phyloP scores from a whole-genome alignment of 139 green algal species.

The Chlorella sp. region DNA sequence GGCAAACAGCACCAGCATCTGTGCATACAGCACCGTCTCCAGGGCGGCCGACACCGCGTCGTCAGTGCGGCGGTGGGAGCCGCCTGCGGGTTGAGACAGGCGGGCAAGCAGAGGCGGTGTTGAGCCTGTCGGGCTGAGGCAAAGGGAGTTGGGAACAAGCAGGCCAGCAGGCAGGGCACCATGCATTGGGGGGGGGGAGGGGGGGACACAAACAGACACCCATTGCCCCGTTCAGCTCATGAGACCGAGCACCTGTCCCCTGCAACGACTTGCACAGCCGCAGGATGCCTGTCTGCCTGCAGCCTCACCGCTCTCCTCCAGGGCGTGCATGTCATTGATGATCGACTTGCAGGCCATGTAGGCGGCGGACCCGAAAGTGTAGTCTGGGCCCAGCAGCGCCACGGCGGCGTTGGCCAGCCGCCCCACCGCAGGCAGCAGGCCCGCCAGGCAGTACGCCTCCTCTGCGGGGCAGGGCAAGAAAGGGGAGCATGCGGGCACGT shows the following conservation, averaged over 20 bases:
- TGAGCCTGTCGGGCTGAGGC: background rate
- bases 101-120: background rate
- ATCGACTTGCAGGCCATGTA: constrained; percentile 76
- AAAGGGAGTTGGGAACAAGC: background rate
- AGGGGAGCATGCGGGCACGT: background rate
- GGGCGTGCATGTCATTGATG: constrained; percentile 53
- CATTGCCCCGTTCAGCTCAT: background rate
- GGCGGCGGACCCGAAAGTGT: constrained; percentile 66
- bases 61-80: constrained; percentile 17
- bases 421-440: constrained; percentile 71
- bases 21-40: constrained; percentile 89
- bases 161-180: background rate
- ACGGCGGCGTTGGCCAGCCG: constrained; percentile 92
- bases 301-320: constrained; percentile 9
- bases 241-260: background rate
- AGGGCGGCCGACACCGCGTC: constrained; percentile 65
- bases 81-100: background rate
- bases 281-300: background rate
- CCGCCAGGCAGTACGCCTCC: constrained; percentile 47
- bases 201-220: too few relatives aligned
- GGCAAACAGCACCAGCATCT: constrained; percentile 95
- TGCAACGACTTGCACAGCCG: background rate
- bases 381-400: constrained; percentile 88
- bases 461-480: constrained; percentile 52
- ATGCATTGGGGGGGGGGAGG: too few relatives aligned